Evolutionary conservation across 176 grass and related monocot species (phyloP), one percentile per base, ranked within the genome.

Genomic region (Zea mays): DNA sequence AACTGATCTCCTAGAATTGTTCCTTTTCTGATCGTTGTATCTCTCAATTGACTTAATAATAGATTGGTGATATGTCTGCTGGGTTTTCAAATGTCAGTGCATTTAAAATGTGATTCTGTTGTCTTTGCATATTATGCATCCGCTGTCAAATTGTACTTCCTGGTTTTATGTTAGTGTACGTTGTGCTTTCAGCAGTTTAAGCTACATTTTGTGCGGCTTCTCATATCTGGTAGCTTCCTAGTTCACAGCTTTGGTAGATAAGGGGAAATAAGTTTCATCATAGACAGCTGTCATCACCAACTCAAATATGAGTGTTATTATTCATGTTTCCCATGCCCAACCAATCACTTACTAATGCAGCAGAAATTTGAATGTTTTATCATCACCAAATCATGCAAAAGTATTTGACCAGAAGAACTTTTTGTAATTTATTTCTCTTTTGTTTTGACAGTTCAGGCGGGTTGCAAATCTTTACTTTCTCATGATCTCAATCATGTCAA

Each of bases 381-480:
- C 41, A 46, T 77, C 49, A 63, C 21, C 71, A 7, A 72, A 76
- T 80, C 78, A 72, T 86, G 67, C 33, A 62, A 67, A 7, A 54
- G 15, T 20, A 91, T 79, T 54, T 75, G 55, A 14, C 17, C 51
- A 65, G 78, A 34, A 14, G 34, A 62, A 61, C 73, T 61, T 65
- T 70, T 86, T 80, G 58, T 83, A 81, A 83, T 90, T 85, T 52
- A 77, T 87, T 68, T 63, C 9, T 86, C 72, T 65, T 90, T 79
- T 81, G 85, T 72, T 88, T 89, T 93, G 83, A 87, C 96, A 99
- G 96, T 99, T 99, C 92, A 99, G 96, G 84, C 87, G 96, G 83
- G 96, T 99, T 77, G 92, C 92, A 65, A 99, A 99, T 92, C 87
- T 99, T 46, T 99, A 99, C 86, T 99, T 99, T 86, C 92, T 99